Base-by-base conservation (phyloP, 2,329 filamentous ascomycete genomes). In the Fusarium subtropicale region DNA sequence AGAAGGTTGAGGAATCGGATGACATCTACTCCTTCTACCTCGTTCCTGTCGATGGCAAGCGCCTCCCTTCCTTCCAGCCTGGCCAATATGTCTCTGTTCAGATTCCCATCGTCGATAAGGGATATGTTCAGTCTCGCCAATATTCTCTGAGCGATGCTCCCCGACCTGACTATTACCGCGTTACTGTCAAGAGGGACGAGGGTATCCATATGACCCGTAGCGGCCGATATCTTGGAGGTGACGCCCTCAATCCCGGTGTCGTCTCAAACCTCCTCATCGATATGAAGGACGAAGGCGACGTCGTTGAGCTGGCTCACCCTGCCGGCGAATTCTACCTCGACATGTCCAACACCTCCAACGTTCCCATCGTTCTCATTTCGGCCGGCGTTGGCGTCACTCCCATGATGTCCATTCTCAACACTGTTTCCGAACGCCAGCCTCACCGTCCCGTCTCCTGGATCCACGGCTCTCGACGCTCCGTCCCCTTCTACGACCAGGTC, bases 21-120 rank as follows among this genome's bases (percentile, higher is more conserved):
- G 87, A 91, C 66, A 90, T 93, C 66, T 90, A 86, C 44, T 92
- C 90, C 0, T 92, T 93, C 77, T 89, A 91, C 73, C 84, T 93
- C 16, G 83, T 85, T 53, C 91, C 91, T 0, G 81, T 86, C 9
- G 89, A 92, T 66, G 84, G 82, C 38, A 78, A 85, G 66, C 81
- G 82, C n/a, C 81, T 94, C 41, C 90, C 91, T 0, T 45, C 75
- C 0, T 94, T 87, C 81, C 82, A 86, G 60, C 90, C 91, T 0
- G 92, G 92, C 36, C 91, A 94, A 78, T 94, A 93, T 75, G 85
- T 92, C 64, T 91, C 89, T 1, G 79, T 93, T 47, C 85, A 85
- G 51, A 77, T 90, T 10, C 81, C 84, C 51, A 84, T 91, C 1
- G 85, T 87, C 2, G 80, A 82, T 0, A 81, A 86, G 66, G 85